Percentiles rank a stretch among this genome's conserved stretches.
phyloP scores from a whole-genome alignment of 495 filamentous ascomycete genomes.

The Arthonia radiata region DNA sequence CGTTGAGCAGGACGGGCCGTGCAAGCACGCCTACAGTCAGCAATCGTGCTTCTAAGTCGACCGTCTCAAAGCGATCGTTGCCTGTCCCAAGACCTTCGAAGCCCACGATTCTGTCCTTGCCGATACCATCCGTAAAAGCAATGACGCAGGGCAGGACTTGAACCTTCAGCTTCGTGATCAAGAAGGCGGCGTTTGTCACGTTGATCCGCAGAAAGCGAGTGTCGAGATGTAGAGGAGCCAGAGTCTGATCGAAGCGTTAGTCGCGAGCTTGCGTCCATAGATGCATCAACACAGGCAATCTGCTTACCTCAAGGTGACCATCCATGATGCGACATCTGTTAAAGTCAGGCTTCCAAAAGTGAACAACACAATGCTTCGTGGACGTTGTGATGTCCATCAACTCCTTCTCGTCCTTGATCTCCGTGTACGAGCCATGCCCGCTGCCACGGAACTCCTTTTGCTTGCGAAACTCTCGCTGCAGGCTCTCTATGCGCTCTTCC shows the following conservation, averaged over 20 bases:
- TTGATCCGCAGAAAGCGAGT: slow-evolving; percentile 43
- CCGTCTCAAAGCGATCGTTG: slow-evolving; percentile 33
- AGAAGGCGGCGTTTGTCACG: slow-evolving; percentile 48
- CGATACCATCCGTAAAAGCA: slow-evolving; percentile 41
- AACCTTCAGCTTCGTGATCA: slow-evolving; percentile 44
- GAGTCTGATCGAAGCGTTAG: slow-evolving; percentile 10
- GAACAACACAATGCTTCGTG: slow-evolving; percentile 37
- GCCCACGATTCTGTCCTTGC: slow-evolving; percentile 42
- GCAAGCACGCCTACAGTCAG: slow-evolving; percentile 33
- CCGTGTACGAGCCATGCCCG: slow-evolving; percentile 25
- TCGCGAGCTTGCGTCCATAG: slow-evolving; percentile 1
- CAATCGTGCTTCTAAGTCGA: slow-evolving; percentile 37
- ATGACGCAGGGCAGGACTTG: slow-evolving; percentile 53
- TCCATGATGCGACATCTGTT: slow-evolving; percentile 48
- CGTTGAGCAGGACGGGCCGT: no score
- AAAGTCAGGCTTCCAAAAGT: slow-evolving; percentile 59
- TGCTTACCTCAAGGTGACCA: slow-evolving; percentile 24
- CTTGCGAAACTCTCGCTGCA: slow-evolving; percentile 34
- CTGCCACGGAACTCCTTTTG: slow-evolving; percentile 16
- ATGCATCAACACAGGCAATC: not conserved
- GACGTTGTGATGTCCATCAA: slow-evolving; percentile 46
- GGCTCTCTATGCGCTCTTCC: slow-evolving; percentile 42
- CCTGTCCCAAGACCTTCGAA: slow-evolving; percentile 46
- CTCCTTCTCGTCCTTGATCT: slow-evolving; percentile 36
- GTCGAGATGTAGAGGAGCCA: slow-evolving; percentile 41